A percentile compares a stretch with the other conserved stretches of the same genome.
These are phyloP conservation scores for Neurospora sp. DNA, from an alignment of 495 filamentous ascomycete species.

Conservation along the genomic window DNA sequence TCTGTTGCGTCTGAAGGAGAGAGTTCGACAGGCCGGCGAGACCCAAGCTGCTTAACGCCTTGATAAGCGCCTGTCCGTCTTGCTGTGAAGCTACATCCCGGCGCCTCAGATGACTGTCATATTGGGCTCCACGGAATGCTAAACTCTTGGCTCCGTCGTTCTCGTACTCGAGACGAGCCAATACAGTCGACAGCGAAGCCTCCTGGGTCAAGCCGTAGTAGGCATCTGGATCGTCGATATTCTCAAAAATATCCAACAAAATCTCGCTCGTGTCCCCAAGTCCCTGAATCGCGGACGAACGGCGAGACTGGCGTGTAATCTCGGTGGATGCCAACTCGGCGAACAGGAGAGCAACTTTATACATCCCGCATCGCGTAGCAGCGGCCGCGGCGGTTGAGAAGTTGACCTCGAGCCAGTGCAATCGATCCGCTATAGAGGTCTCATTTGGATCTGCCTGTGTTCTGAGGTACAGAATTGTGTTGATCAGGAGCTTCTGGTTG, in stretches of 20 bases:
- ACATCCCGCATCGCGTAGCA: slow-evolving; percentile 74
- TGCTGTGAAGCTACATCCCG: slow-evolving; percentile 25
- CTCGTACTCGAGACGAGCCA: slow-evolving; percentile 85
- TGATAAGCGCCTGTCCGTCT: slow-evolving; percentile 46
- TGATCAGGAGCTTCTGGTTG: slow-evolving; percentile 53
- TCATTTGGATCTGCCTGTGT: slow-evolving; percentile 71
- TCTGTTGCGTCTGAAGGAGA: slow-evolving; percentile 53
- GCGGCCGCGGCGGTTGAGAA: slow-evolving; percentile 61
- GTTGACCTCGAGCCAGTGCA: slow-evolving; percentile 79
- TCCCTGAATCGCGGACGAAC: slow-evolving; percentile 52
- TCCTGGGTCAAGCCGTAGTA: slow-evolving; percentile 88
- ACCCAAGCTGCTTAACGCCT: slow-evolving; percentile 54
- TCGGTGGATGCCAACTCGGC: slow-evolving; percentile 60
- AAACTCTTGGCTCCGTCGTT: slow-evolving; percentile 78
- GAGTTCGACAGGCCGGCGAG: slow-evolving; percentile 64
- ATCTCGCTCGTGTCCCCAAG: slow-evolving; percentile 49
- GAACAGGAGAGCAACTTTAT: slow-evolving; percentile 76
- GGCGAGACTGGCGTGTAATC: slow-evolving; percentile 45
- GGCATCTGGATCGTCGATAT: slow-evolving; percentile 88
- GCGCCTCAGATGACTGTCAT: slow-evolving; percentile 68
- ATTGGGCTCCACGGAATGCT: slow-evolving; percentile 82
- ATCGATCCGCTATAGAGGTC: slow-evolving; percentile 62
- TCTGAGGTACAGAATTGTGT: slow-evolving; percentile 77
- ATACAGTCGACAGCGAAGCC: slow-evolving; percentile 61
- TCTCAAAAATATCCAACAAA: slow-evolving; percentile 71